Base-by-base conservation (phyloP, 108 stramenopile species). In the Fragilariopsis cylindrus region DNA sequence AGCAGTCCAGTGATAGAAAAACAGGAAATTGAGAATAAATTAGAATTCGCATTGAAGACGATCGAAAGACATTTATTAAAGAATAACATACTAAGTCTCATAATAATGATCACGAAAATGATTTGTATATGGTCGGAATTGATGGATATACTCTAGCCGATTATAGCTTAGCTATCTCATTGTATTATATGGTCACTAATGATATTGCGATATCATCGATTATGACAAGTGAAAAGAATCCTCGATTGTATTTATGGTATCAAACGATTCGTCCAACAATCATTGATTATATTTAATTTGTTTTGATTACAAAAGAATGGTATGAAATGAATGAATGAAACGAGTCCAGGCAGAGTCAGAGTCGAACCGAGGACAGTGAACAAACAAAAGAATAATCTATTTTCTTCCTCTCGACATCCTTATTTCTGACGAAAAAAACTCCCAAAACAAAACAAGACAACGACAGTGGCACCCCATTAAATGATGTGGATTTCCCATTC, bases 131-230 rank as follows among this genome's bases (percentile, higher is more conserved):
- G 41, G 71, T 65, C 52, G 18, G 30, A 45, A 15, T 47, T 18
- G 42, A 19, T 82, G 11, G 82, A 78, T 78, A 40, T 48, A 43
- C 62, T 4, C 62, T 79, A 40, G 83, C 78, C 54, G 83, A 84
- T 57, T 62, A 72, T 16, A 21, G 70, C 47, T 39, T 81, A 30
- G 80, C 71, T 4, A 71, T 73, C 48, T 43, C 48, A 44, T 40
- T 62, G 9, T 45, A 46, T 47, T 60, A 5, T 42, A 48, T 45
- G 47, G 18, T 60, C 8, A 7, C 60, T 44, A 72, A 60, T 40
- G 0, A 4, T 15, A 30, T 72, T 12, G 62, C 62, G 62, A n/a
- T 45, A 21, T 30, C 62, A 18, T 42, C 62, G 42, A 30, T 30
- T 30, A 60, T 18, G 21, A 63, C 40, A n/a, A 63, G 62, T 9